A percentile compares a stretch with the other conserved stretches of the same genome.
Conservation (phyloP, 208 protist species). For the Lotmaria passim region DNA sequence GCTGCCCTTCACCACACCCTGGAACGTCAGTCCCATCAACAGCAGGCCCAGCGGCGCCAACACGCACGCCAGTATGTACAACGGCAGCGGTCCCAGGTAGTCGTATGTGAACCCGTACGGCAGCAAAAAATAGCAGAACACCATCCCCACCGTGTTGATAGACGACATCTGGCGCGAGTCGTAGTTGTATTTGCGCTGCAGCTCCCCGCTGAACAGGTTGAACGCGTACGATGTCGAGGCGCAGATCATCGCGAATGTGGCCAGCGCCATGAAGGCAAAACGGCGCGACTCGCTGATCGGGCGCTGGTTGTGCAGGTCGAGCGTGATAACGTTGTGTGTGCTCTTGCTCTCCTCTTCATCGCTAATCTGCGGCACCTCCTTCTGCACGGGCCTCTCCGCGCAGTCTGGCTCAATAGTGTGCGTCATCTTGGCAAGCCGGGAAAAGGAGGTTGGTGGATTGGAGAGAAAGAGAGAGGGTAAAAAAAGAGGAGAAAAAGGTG, state of each 20-base stretch:
- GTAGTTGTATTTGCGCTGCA: conserved; percentile 49
- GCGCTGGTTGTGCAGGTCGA: conserved; percentile 26
- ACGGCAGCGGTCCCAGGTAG: conserved; percentile 50
- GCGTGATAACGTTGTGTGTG: conserved; percentile 17
- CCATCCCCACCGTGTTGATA: conserved; percentile 53
- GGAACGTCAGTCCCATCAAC: conserved; percentile 55
- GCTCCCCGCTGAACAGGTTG: conserved; percentile 54
- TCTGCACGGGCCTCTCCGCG: not conserved
- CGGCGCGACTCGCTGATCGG: conserved; percentile 47
- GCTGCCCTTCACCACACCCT: conserved; percentile 42
- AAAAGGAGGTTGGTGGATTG: too few relatives aligned
- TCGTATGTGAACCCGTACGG: conserved; percentile 62
- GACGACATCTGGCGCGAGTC: conserved; percentile 55
- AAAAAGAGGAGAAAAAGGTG: too few relatives aligned
- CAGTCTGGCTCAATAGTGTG: not conserved
- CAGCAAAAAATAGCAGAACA: conserved; percentile 47
- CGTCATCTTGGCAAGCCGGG: conserved; percentile 1
- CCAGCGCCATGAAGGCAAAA: conserved; percentile 45
- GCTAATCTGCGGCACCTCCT: not conserved
- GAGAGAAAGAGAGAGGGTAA: too few relatives aligned
- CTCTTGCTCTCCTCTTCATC: not conserved
- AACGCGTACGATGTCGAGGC: conserved; percentile 60
- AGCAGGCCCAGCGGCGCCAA: conserved; percentile 40
- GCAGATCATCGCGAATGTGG: conserved; percentile 45
- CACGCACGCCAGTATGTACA: conserved; percentile 38